These are phyloP conservation scores for Sisymbrium altissimum DNA, from an alignment of 345 rosid species.

Conservation along the genomic window DNA sequence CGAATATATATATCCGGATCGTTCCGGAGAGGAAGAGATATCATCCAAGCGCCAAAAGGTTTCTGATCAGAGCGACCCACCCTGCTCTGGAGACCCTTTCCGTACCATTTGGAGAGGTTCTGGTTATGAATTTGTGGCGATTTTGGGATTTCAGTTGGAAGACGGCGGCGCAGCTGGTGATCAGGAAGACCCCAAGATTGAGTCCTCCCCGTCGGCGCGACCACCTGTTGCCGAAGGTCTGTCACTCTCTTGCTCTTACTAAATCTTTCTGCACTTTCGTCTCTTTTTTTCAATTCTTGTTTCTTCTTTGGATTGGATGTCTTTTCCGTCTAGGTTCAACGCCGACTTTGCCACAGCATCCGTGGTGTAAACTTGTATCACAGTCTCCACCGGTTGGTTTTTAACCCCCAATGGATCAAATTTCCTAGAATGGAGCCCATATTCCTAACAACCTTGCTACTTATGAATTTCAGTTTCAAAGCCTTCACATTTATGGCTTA, in stretches of 20 bases:
- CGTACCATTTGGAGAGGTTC: no score
- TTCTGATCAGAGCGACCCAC: neutral
- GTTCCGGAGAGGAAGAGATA: conserved; percentile 55
- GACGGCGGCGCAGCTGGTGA: conserved; percentile 36
- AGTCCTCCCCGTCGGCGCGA: conserved; percentile 12
- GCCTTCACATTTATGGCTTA: neutral
- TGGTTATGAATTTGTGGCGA: no score
- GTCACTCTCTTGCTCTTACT: neutral
- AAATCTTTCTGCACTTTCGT: neutral
- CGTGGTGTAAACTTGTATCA: conserved; percentile 78
- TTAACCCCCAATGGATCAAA: neutral
- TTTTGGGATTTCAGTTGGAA: conserved; percentile 42
- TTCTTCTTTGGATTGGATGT: neutral
- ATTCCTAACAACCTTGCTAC: neutral
- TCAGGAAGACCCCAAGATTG: neutral
- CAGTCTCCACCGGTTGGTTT: conserved; percentile 62
- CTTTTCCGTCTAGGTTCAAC: conserved; percentile 43
- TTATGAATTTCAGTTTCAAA: conserved; percentile 62
- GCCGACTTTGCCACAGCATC: conserved; percentile 52
- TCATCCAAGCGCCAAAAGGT: conserved; percentile 85
- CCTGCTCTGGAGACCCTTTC: no score
- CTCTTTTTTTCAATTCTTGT: neutral
- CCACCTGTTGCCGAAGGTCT: conserved; percentile 27
- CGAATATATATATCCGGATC: conserved; percentile 51
- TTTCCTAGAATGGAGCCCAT: neutral